Percentiles rank a stretch among this genome's conserved stretches.
phyloP scores from a whole-genome alignment of 805 yeast genomes.

The Starmerella vitae region DNA sequence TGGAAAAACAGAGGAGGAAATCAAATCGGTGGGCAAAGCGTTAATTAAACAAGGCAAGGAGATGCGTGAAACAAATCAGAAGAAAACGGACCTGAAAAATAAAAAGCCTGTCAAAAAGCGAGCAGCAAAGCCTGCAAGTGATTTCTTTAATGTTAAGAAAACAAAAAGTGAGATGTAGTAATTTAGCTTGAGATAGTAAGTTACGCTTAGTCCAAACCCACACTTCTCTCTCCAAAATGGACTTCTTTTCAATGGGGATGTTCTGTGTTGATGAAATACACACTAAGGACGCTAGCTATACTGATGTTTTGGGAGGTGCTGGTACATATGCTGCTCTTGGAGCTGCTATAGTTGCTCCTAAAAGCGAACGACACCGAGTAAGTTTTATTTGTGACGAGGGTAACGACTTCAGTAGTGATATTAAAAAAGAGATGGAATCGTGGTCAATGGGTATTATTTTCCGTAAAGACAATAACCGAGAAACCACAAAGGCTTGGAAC shows the following conservation, averaged over 20 bases:
- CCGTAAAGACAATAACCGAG: conserved; percentile 38
- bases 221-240: conserved; percentile 4
- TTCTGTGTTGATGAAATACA: conserved; percentile 80
- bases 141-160: conserved; percentile 4
- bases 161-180: too few species aligned
- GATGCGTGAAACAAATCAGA: conserved; percentile 56
- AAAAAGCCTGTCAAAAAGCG: neutral
- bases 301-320: conserved; percentile 73
- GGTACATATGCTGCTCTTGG: conserved; percentile 75
- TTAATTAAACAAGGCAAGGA: conserved; percentile 48
- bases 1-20: conserved; percentile 42
- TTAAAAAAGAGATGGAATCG: conserved; percentile 33
- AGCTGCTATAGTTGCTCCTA: conserved; percentile 40
- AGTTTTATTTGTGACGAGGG: conserved; percentile 74
- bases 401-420: conserved; percentile 48
- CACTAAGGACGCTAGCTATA: conserved; percentile 32
- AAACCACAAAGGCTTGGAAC: conserved; percentile 75
- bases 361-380: conserved; percentile 28
- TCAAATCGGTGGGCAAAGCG: conserved; percentile 34
- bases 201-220: neutral
- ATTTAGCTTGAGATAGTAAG: neutral
- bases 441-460: conserved; percentile 55
- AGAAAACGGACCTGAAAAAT: conserved; percentile 46
- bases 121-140: neutral
- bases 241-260: conserved; percentile 67